These are phyloP conservation scores for Neurospora sp. DNA, from an alignment of 495 filamentous ascomycete genomes.

Conservation along the genomic window DNA sequence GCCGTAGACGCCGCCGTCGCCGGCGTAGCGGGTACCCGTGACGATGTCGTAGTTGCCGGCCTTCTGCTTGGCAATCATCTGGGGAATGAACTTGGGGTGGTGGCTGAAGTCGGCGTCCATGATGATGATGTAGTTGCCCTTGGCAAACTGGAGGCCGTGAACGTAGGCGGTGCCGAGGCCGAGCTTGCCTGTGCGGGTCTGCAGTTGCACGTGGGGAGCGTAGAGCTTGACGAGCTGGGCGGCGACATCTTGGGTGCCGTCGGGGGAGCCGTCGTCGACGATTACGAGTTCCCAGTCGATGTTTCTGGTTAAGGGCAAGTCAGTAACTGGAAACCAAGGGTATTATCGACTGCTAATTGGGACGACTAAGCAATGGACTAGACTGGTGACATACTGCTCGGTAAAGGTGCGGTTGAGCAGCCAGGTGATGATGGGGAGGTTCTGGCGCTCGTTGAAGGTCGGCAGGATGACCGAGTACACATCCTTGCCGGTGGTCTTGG, in stretches of 20 bases:
- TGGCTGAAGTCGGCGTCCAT: conserved; percentile 99
- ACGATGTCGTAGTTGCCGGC: conserved; percentile 81
- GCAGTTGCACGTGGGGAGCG: conserved; percentile 66
- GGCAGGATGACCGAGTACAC: conserved; percentile 96
- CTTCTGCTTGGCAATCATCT: conserved; percentile 72
- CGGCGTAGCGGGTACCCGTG: conserved; percentile 87
- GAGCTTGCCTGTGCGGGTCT: conserved; percentile 84
- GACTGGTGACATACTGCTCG: conserved; percentile 49
- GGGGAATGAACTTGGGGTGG: conserved; percentile 91
- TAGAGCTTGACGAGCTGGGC: conserved; percentile 82
- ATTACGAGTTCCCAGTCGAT: conserved; percentile 96
- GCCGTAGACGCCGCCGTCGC: conserved; percentile 84
- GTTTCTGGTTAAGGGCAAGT: conserved; percentile 42
- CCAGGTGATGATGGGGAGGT: conserved; percentile 93
- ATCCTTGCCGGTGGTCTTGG: conserved; percentile 37
- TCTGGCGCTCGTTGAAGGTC: conserved; percentile 95
- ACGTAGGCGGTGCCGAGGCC: conserved; percentile 96
- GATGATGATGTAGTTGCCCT: conserved; percentile 93
- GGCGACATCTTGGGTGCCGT: conserved; percentile 85
- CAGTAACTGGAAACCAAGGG: neutral
- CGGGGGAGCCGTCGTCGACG: conserved; percentile 95
- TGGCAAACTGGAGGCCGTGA: conserved; percentile 78
- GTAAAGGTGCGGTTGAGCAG: conserved; percentile 84
- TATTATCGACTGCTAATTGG: neutral
- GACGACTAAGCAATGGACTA: neutral